Evolutionary conservation across 306 rosid species (phyloP).

Genomic region (Oxytropis ochrocephala): DNA sequence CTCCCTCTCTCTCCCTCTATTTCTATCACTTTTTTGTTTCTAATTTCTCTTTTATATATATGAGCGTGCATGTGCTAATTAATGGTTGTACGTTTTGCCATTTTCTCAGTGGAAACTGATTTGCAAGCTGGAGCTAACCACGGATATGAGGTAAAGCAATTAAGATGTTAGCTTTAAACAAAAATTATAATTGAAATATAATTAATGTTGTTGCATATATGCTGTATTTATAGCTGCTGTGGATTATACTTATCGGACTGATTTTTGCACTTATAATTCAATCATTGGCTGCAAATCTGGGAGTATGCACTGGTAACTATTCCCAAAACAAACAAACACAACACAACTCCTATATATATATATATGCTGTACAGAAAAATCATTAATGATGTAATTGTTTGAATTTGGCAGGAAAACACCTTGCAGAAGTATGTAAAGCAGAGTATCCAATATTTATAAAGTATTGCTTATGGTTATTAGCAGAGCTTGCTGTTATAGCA

Average conservation of each 20-base stretch:
- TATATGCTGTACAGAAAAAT: too few species aligned
- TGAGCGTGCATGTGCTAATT: not conserved
- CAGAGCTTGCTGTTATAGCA: slow-evolving; percentile 76
- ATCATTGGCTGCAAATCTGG: slow-evolving; percentile 86
- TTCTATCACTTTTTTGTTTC: not conserved
- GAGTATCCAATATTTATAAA: slow-evolving; percentile 66
- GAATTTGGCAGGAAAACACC: slow-evolving; percentile 62
- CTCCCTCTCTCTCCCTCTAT: not conserved
- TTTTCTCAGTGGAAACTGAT: slow-evolving; percentile 80
- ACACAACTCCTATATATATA: not conserved
- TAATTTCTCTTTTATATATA: not conserved
- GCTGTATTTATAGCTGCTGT: slow-evolving; percentile 59
- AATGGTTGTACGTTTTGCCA: not conserved
- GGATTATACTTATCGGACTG: slow-evolving; percentile 80
- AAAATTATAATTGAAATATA: not conserved
- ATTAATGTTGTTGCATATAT: not conserved
- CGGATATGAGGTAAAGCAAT: slow-evolving; percentile 54
- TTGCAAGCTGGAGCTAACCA: slow-evolving; percentile 87
- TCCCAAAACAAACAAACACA: too few species aligned
- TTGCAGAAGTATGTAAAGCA: slow-evolving; percentile 69
- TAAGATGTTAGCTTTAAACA: not conserved
- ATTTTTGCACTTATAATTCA: slow-evolving; percentile 81
- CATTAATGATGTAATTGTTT: not conserved
- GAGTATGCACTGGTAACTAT: slow-evolving; percentile 74
- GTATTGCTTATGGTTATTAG: slow-evolving; percentile 82